Percentiles rank a stretch among this genome's conserved stretches.
Conservation (phyloP, 805 yeast species). For the Wickerhamomyces queroliae region DNA sequence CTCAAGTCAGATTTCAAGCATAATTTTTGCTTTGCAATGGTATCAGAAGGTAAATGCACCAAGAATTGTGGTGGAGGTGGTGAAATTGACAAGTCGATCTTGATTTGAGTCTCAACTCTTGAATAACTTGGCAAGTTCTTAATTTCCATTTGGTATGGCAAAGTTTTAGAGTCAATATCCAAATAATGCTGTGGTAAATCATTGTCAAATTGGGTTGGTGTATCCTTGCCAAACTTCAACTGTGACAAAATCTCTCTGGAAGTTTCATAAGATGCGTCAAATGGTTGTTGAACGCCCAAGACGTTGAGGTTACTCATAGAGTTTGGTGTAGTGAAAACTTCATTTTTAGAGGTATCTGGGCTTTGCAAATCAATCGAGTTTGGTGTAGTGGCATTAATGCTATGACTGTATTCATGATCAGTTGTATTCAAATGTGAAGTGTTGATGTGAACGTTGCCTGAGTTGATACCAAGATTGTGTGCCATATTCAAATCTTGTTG, state of each 20-base stretch:
- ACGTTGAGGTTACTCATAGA: not conserved
- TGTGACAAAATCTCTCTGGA: conserved; percentile 19
- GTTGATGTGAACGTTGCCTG: too few relatives aligned
- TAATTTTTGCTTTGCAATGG: conserved; percentile 81
- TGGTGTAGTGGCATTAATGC: conserved; percentile 12
- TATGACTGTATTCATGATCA: not conserved
- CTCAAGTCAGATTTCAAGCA: conserved; percentile 47
- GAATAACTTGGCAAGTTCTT: conserved; percentile 71
- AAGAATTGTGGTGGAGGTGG: conserved; percentile 75
- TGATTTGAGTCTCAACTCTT: conserved; percentile 94
- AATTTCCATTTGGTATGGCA: conserved; percentile 45
- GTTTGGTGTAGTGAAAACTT: conserved; percentile 10
- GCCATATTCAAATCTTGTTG: not conserved
- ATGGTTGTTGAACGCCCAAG: not conserved
- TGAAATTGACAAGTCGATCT: conserved; percentile 56
- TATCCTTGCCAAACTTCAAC: conserved; percentile 21
- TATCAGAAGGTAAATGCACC: conserved; percentile 79
- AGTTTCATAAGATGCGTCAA: conserved; percentile 17
- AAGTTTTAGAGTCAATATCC: conserved; percentile 18
- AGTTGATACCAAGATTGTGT: too few relatives aligned
- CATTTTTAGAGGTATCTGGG: conserved; percentile 6
- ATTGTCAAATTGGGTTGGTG: conserved; percentile 15
- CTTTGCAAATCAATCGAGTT: conserved; percentile 4
- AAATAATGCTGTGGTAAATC: conserved; percentile 23
- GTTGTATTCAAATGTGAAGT: too few relatives aligned